Conservation (phyloP, 2,329 filamentous ascomycete genomes). For the Diaporthe sp. region DNA sequence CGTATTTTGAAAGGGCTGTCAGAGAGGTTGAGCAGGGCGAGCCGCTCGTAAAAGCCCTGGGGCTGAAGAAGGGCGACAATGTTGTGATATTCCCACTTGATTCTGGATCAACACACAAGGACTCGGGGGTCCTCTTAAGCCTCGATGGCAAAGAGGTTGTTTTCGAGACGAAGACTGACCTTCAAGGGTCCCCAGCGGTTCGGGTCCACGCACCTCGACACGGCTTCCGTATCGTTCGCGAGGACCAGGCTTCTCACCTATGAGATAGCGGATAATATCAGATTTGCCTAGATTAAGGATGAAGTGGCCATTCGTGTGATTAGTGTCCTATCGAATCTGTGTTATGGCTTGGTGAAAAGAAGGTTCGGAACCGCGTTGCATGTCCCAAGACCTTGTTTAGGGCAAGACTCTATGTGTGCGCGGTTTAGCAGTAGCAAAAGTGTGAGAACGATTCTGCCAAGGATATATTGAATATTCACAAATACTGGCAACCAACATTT, state of each 20-base stretch:
- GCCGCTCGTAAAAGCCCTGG: constrained; percentile 58
- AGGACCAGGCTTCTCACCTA: constrained; percentile 46
- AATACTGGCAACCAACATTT: background rate
- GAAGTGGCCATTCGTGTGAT: background rate
- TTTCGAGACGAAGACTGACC: constrained; percentile 62
- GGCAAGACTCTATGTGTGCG: background rate
- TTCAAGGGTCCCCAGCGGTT: constrained; percentile 52
- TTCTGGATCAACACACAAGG: constrained; percentile 70
- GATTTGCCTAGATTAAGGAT: background rate
- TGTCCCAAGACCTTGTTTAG: no score
- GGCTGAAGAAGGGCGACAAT: constrained; percentile 64
- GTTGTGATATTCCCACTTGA: constrained; percentile 75
- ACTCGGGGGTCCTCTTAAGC: constrained; percentile 68
- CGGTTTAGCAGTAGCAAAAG: background rate
- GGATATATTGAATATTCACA: background rate
- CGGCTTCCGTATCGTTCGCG: constrained; percentile 63
- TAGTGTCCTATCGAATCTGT: background rate
- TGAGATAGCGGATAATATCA: background rate
- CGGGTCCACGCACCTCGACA: constrained; percentile 73
- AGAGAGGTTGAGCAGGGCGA: constrained; percentile 63
- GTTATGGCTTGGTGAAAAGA: background rate
- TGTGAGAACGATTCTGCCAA: background rate
- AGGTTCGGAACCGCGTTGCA: background rate
- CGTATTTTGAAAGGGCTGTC: constrained; percentile 59
- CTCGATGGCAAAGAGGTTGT: constrained; percentile 69